A percentile compares a stretch with the other conserved stretches of the same genome.
Conservation (phyloP, 2,329 filamentous ascomycete genomes). For the Paraphoma chrysanthemicola region DNA sequence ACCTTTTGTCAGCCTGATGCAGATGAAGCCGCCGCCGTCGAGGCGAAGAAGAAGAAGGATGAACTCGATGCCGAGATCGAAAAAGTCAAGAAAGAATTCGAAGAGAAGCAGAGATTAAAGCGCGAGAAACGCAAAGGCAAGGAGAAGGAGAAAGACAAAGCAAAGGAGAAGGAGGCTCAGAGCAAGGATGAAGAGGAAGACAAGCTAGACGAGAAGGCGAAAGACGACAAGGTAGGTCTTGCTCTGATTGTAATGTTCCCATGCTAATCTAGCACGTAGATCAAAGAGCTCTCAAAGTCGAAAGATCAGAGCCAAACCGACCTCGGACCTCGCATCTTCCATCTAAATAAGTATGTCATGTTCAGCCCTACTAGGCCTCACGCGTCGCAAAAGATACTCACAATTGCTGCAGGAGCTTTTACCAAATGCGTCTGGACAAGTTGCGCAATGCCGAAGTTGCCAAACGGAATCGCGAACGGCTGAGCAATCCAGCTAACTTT, state of each 20-base stretch:
- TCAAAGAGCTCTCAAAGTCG: conserved; percentile 58
- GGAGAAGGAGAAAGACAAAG: conserved; percentile 65
- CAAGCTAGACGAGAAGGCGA: conserved; percentile 70
- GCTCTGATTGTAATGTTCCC: not conserved
- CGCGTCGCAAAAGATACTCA: not conserved
- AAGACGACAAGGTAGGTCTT: conserved; percentile 62
- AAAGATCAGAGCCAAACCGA: conserved; percentile 57
- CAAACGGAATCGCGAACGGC: conserved; percentile 79
- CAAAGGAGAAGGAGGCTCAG: conserved; percentile 61
- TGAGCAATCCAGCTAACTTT: conserved; percentile 80
- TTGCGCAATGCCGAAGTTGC: conserved; percentile 79
- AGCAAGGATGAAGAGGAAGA: conserved; percentile 69
- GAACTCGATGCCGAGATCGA: conserved; percentile 58
- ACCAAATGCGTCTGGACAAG: conserved; percentile 81
- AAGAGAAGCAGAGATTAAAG: conserved; percentile 66
- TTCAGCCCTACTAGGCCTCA: not conserved
- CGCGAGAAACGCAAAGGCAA: conserved; percentile 53
- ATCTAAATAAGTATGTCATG: conserved; percentile 73
- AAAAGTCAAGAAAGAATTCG: conserved; percentile 58
- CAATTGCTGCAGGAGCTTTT: conserved; percentile 70
- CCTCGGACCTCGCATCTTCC: conserved; percentile 80
- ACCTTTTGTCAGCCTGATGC: conserved; percentile 79
- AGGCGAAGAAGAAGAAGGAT: conserved; percentile 62
- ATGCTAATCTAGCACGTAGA: conserved; percentile 36
- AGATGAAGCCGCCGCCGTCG: conserved; percentile 67